phyloP scores from a whole-genome alignment of 257 asterid genomes.

The Salvia splendens region DNA sequence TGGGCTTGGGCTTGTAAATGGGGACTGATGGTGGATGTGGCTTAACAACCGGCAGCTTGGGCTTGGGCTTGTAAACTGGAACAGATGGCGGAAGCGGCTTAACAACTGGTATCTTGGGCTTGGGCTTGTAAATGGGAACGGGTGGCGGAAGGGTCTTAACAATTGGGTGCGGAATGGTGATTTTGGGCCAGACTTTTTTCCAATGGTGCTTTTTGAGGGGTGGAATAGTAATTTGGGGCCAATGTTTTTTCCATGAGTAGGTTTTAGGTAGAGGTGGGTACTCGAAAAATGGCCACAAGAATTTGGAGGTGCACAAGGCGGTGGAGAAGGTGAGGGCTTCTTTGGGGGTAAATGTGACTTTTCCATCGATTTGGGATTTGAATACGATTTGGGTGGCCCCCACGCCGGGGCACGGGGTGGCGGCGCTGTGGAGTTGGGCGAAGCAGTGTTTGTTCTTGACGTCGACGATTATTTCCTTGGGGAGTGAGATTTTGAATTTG shows the following conservation, averaged over 20 bases:
- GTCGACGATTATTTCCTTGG: constrained; percentile 42
- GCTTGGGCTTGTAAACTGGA: constrained; percentile 25
- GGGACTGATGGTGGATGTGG: constrained; percentile 30
- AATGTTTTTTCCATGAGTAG: constrained; percentile 39
- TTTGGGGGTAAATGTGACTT: constrained; percentile 44
- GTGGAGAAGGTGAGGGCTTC: constrained; percentile 62
- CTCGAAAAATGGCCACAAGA: constrained; percentile 65
- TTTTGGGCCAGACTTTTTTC: not conserved
- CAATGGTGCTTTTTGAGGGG: constrained; percentile 11
- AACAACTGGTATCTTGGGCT: constrained; percentile 37
- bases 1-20: constrained; percentile 32
- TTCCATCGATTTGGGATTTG: constrained; percentile 40
- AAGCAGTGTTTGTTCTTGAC: constrained; percentile 64
- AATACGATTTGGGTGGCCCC: constrained; percentile 57
- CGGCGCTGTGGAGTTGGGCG: constrained; percentile 76
- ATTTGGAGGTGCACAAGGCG: constrained; percentile 72
- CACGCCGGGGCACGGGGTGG: constrained; percentile 67
- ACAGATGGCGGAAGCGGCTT: constrained; percentile 30
- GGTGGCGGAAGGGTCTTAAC: not conserved
- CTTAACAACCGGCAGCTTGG: constrained; percentile 27
- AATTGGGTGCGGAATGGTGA: not conserved
- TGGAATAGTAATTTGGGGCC: constrained; percentile 41
- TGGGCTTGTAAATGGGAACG: not conserved
- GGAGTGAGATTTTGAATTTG: constrained; percentile 55
- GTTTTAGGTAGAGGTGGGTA: constrained; percentile 51